A percentile compares a stretch with the other conserved stretches of the same genome.
Conservation (phyloP, 1,139 yeast genomes). For the Entelexis paramagnoliae region DNA sequence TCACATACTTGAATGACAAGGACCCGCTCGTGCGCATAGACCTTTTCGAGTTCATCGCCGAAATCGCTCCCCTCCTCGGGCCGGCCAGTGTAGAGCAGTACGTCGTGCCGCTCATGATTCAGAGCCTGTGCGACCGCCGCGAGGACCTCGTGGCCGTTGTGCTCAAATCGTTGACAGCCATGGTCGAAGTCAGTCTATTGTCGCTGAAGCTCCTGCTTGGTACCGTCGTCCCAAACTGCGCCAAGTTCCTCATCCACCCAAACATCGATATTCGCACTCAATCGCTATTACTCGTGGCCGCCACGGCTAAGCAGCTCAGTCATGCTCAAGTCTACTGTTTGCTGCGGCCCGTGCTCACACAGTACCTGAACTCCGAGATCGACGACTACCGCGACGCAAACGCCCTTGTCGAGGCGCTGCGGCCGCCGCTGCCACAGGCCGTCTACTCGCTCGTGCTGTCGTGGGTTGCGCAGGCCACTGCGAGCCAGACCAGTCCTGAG, state of each 20-base stretch:
- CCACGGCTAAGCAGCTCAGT: slow-evolving; percentile 52
- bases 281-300: slow-evolving; percentile 49
- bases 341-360: slow-evolving; percentile 69
- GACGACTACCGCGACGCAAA: slow-evolving; percentile 41
- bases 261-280: slow-evolving; percentile 77
- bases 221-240: slow-evolving; percentile 36
- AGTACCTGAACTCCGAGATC: slow-evolving; percentile 67
- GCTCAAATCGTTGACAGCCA: slow-evolving; percentile 51
- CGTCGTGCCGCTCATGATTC: slow-evolving; percentile 70
- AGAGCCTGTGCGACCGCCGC: slow-evolving; percentile 72
- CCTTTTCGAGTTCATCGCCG: slow-evolving; percentile 66
- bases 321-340: slow-evolving; percentile 77
- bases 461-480: slow-evolving; percentile 60
- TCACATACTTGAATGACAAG: slow-evolving; percentile 79
- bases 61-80: slow-evolving; percentile 72
- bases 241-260: slow-evolving; percentile 60
- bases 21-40: slow-evolving; percentile 57
- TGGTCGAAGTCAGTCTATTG: slow-evolving; percentile 47
- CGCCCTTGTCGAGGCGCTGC: slow-evolving; percentile 48
- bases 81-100: slow-evolving; percentile 76
- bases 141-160: slow-evolving; percentile 78
- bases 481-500: background rate
- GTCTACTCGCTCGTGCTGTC: slow-evolving; percentile 54
- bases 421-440: slow-evolving; percentile 55
- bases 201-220: slow-evolving; percentile 43